These are phyloP conservation scores for Oropetium thomaeum DNA, from an alignment of 176 grass and related monocot species.

Conservation along the genomic window DNA sequence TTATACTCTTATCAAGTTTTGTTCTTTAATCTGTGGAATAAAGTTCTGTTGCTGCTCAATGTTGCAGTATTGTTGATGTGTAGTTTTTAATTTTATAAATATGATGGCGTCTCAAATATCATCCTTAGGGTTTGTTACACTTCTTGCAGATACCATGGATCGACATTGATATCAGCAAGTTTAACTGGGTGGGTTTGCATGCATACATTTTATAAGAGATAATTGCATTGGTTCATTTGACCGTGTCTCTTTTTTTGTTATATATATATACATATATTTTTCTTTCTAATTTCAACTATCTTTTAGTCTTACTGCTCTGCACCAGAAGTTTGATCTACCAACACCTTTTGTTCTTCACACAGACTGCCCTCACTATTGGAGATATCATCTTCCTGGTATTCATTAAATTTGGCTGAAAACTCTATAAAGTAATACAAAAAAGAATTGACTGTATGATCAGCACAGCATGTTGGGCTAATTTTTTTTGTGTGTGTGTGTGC, in stretches of 20 bases:
- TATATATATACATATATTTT: no score
- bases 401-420: slow-evolving; percentile 12
- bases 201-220: slow-evolving; percentile 11
- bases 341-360: slow-evolving; percentile 93
- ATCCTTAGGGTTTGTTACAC: slow-evolving; percentile 21
- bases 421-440: background rate
- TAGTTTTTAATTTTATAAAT: slow-evolving; percentile 3
- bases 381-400: slow-evolving; percentile 89
- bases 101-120: background rate
- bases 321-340: slow-evolving; percentile 99
- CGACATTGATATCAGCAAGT: slow-evolving; percentile 89
- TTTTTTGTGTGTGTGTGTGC: background rate
- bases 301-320: slow-evolving; percentile 83
- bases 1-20: background rate
- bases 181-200: slow-evolving; percentile 63
- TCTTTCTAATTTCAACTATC: slow-evolving; percentile 29
- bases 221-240: no score
- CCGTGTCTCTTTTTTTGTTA: background rate
- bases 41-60: background rate
- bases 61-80: background rate
- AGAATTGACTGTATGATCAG: background rate
- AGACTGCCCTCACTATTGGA: slow-evolving; percentile 93
- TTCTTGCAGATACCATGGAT: slow-evolving; percentile 89
- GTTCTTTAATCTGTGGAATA: slow-evolving; percentile 14
- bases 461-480: background rate